Percentiles rank a stretch among this genome's conserved stretches.
phyloP scores from a whole-genome alignment of 495 filamentous ascomycete genomes.

The Penicillium turbatum region DNA sequence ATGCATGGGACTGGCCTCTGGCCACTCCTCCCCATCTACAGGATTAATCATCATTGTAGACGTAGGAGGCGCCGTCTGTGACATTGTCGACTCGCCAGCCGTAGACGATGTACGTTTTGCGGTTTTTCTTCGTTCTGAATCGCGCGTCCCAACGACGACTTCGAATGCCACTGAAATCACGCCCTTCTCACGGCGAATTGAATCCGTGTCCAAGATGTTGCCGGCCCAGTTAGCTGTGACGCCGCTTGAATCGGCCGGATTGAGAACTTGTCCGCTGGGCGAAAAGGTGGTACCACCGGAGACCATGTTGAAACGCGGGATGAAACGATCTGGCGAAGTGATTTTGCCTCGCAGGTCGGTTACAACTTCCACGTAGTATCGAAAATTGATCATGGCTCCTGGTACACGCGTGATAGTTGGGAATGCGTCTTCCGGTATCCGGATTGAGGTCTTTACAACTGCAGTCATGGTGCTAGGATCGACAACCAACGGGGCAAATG shows the following conservation, averaged over 20 bases:
- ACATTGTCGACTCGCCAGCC: constrained; percentile 20
- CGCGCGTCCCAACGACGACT: constrained; percentile 80
- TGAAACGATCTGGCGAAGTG: constrained; percentile 59
- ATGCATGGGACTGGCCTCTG: constrained; percentile 26
- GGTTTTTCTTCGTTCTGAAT: constrained; percentile 61
- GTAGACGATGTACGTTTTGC: constrained; percentile 32
- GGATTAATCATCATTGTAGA: constrained; percentile 11
- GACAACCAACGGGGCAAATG: constrained; percentile 78
- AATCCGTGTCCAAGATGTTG: constrained; percentile 84
- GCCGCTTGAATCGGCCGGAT: constrained; percentile 35
- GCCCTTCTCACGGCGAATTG: constrained; percentile 79
- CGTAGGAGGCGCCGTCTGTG: constrained; percentile 9
- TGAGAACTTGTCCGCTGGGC: constrained; percentile 46
- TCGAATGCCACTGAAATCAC: constrained; percentile 81
- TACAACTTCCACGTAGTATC: constrained; percentile 88
- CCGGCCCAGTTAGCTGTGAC: constrained; percentile 58
- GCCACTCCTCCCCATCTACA: constrained; percentile 28
- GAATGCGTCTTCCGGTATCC: constrained; percentile 86
- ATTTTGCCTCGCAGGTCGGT: constrained; percentile 88
- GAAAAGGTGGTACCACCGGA: constrained; percentile 44
- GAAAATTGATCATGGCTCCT: constrained; percentile 87
- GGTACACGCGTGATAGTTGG: constrained; percentile 88
- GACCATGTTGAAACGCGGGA: constrained; percentile 55
- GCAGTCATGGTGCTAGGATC: constrained; percentile 74
- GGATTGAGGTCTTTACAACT: constrained; percentile 71